Evolutionary conservation across 768 basidiomycete species (phyloP), one percentile per base, ranked within the genome.

Genomic region (Rhizopogon vesiculosus): DNA sequence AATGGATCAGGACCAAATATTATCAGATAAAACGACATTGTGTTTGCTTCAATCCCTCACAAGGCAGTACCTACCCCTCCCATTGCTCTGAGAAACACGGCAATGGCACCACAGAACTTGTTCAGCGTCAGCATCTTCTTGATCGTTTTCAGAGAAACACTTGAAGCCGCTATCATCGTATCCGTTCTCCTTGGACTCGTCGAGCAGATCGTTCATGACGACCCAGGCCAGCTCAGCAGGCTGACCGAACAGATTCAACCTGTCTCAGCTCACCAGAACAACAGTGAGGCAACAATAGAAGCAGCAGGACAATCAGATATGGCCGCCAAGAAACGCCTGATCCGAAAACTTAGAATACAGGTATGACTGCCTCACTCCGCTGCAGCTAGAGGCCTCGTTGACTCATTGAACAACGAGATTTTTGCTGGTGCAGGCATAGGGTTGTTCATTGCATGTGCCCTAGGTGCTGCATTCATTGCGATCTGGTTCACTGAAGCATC

Each of bases 41-140:
- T 25, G 25, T 33, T 33, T 33, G 18, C 18, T 12, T 13, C 39
- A 15, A 39, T 25, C 7, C 31, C 19, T 19, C 46, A 31, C 7
- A 33, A 33, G 31, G 8, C 8, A 33, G 25, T 31, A 8, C 31
- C 8, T 31, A 8, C 31, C 8, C 7, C n/a, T 8, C 45, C 28
- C 3, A 25, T 25, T 25, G 25, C 22, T 3, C 22, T 25, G 22
- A 5, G 10, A 5, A 45, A 12, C n/a, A 3, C 28, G 28, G 46
- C 56, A 54, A 92, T 93, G 91, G 75, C 79, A 16, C 3, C 51
- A 12, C 80, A 80, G 59, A 81, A 84, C 65, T 74, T 94, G 54
- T 97, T 97, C 74, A 91, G 89, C 56, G 81, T 95, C 54, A 85
- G 93, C 65, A 93, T 98, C 62, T 97, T 94, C 78, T 93, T 98